phyloP scores from a whole-genome alignment of 2,329 filamentous ascomycete genomes.

The Neofusicoccum parvum region DNA sequence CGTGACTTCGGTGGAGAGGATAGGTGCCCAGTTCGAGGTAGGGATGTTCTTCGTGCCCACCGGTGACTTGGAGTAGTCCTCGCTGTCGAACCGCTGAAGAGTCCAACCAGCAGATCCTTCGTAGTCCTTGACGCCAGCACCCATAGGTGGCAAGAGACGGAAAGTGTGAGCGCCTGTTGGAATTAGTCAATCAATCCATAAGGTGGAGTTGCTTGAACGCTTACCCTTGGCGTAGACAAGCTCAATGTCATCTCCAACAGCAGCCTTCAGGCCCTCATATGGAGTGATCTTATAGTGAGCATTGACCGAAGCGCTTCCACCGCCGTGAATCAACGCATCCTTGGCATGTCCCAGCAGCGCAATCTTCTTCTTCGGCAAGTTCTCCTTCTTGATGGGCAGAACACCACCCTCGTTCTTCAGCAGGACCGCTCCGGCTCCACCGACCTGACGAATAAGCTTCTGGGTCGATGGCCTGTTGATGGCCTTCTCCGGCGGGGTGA shows the following conservation, averaged over 20 bases:
- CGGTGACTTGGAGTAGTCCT: slow-evolving; percentile 29
- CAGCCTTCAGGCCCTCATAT: slow-evolving; percentile 45
- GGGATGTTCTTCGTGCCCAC: slow-evolving; percentile 30
- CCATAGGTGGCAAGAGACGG: slow-evolving; percentile 35
- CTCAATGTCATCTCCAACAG: slow-evolving; percentile 33
- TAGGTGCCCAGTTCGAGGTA: slow-evolving; percentile 32
- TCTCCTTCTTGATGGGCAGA: slow-evolving; percentile 60
- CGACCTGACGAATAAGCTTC: slow-evolving; percentile 61
- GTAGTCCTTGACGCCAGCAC: slow-evolving; percentile 30
- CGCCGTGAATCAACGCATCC: slow-evolving; percentile 67
- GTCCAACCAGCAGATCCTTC: slow-evolving; percentile 37
- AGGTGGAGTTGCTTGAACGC: not conserved
- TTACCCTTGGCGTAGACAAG: slow-evolving; percentile 54
- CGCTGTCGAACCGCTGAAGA: slow-evolving; percentile 32
- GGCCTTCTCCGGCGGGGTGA: slow-evolving; percentile 58
- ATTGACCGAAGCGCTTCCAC: slow-evolving; percentile 69
- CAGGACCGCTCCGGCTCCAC: slow-evolving; percentile 63
- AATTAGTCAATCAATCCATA: not conserved
- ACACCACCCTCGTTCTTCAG: slow-evolving; percentile 64
- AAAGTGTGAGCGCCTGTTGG: slow-evolving; percentile 34
- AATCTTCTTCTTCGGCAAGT: slow-evolving; percentile 47
- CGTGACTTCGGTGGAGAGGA: slow-evolving; percentile 27
- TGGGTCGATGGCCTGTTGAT: slow-evolving; percentile 59
- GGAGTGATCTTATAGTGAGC: slow-evolving; percentile 70
- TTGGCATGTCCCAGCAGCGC: slow-evolving; percentile 72